Base-by-base conservation (phyloP, 345 rosid genomes). In the Lumnitzera racemosa region DNA sequence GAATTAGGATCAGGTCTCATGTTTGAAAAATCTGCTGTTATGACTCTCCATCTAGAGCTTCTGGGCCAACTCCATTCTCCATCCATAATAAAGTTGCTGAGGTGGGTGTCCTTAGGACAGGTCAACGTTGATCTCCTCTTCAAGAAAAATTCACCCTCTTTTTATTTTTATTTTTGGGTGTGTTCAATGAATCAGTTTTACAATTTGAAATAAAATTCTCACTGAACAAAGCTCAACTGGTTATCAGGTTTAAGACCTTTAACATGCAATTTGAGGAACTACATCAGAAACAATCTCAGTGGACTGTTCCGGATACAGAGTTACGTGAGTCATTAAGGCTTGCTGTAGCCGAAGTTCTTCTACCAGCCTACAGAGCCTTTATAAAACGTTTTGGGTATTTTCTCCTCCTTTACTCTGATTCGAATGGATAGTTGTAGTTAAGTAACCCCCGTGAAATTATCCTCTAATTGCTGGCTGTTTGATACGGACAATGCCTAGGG, bases 231-330 rank as follows among this genome's bases (percentile, higher is more conserved):
- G 25, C 13, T 49, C 2, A 51, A 20, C 46, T 12, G 74, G 27
- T 51, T 66, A 62, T 73, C 88, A 94, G 97, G 85, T 86, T 86
- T 71, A 94, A 86, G 86, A 81, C 67, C 56, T 94, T 94, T 74
- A 90, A 90, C 70, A 47, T 73, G 67, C 97, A 90, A 61, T 94
- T 94, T 66, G 99, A 94, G 78, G 99, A 94, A 76, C 92, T 94
- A 65, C 99, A 94, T 76, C 91, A 90, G 61, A 94, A 84, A 56
- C 99, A 90, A 70, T 86, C 99, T 53, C 97, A 90, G 58, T 90
- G 97, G 97, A 84, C 97, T 43, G 96, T 94, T 61, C 96, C 97
- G 3, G 99, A 94, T 78, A 80, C 95, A 1, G 99, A 94, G 78
- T 74, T 94, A 70, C 83, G 96, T 65, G 97, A 94, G 69, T 90